Conservation (phyloP, 768 basidiomycete genomes). For the Tephrocybe sp. region DNA sequence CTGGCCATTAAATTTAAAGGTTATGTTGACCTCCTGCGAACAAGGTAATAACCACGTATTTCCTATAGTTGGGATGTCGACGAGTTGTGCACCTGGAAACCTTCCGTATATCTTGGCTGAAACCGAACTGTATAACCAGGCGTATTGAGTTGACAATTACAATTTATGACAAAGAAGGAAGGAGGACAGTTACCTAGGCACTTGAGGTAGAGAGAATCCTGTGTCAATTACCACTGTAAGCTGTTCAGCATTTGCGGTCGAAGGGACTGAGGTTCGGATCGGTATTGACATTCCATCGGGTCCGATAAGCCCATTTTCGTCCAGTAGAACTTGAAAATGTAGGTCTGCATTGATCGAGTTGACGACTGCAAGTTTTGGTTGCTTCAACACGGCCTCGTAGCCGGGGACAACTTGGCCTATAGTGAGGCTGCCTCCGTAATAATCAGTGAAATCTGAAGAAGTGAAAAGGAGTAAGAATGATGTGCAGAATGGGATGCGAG, state of each 20-base stretch:
- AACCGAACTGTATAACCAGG: constrained; percentile 34
- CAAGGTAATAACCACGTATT: constrained; percentile 64
- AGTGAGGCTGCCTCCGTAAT: constrained; percentile 58
- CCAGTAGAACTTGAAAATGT: constrained; percentile 66
- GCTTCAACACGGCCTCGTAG: constrained; percentile 44
- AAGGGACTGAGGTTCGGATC: constrained; percentile 42
- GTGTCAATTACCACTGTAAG: constrained; percentile 66
- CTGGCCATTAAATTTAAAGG: constrained; percentile 58
- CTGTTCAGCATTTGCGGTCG: constrained; percentile 39
- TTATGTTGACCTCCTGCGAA: constrained; percentile 56
- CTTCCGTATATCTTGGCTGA: constrained; percentile 60
- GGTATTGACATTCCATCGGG: constrained; percentile 52
- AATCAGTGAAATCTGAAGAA: constrained; percentile 39
- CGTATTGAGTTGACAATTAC: constrained; percentile 14
- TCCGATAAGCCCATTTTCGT: constrained; percentile 58
- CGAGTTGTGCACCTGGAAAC: constrained; percentile 50
- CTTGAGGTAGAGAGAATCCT: constrained; percentile 66
- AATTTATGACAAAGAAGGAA: background rate
- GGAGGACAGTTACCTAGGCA: constrained; percentile 39
- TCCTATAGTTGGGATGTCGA: constrained; percentile 36
- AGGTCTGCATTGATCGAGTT: constrained; percentile 40
- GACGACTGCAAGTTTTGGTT: constrained; percentile 51
- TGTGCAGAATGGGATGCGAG: background rate
- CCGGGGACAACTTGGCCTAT: constrained; percentile 55
- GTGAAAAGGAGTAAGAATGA: constrained; percentile 6